Percentiles rank a stretch among this genome's conserved stretches.
Conservation (phyloP, 805 yeast genomes). For the Candida vartiovaarae region DNA sequence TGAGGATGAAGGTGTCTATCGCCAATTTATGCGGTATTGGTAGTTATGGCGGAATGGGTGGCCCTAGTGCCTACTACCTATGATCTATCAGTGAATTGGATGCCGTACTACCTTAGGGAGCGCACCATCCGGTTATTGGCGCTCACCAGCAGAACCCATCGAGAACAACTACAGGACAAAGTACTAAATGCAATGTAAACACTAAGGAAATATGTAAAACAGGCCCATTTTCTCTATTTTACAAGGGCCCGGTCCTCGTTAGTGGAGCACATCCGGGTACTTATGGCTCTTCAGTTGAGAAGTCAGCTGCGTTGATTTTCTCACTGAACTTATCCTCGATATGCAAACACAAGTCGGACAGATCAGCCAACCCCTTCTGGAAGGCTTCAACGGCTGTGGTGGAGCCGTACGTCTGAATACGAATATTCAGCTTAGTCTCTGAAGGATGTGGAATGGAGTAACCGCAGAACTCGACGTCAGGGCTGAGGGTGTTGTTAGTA, state of each 20-base stretch:
- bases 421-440: conserved; percentile 77
- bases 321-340: conserved; percentile 75
- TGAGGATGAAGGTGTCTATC: too few species aligned
- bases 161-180: too few species aligned
- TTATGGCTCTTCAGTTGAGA: conserved; percentile 41
- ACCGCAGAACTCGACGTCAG: conserved; percentile 97
- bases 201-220: too few species aligned
- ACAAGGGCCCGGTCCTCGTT: neutral
- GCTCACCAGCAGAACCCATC: too few species aligned
- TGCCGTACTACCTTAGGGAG: too few species aligned
- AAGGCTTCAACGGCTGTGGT: conserved; percentile 89
- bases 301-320: conserved; percentile 52
- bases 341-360: conserved; percentile 73
- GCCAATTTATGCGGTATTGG: too few species aligned
- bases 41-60: too few species aligned
- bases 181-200: too few species aligned
- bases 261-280: neutral
- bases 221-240: neutral
- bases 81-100: too few species aligned
- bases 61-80: too few species aligned
- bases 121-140: too few species aligned
- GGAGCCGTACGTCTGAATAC: conserved; percentile 88
- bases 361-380: conserved; percentile 83
- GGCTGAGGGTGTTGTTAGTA: conserved; percentile 25
- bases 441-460: conserved; percentile 98